phyloP scores from a whole-genome alignment of 2,329 filamentous ascomycete genomes.

The Cryphonectria parasitica region DNA sequence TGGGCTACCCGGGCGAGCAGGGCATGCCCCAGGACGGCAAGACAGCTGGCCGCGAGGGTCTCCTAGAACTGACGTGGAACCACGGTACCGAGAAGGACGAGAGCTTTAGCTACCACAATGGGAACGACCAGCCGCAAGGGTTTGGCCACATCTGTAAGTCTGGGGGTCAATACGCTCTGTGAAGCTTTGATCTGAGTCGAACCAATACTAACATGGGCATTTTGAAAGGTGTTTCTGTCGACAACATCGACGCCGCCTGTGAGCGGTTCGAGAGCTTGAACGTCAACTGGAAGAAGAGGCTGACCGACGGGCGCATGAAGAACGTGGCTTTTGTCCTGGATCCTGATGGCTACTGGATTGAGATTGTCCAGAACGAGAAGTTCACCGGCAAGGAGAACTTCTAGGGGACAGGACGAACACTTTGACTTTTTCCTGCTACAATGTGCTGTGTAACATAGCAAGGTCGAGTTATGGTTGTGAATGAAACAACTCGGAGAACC shows the following conservation, averaged over 20 bases:
- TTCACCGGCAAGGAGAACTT: constrained; percentile 60
- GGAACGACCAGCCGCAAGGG: constrained; percentile 88
- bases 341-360: constrained; percentile 85
- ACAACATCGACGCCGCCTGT: constrained; percentile 87
- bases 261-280: constrained; percentile 79
- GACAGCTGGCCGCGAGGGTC: constrained; percentile 73
- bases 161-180: no score
- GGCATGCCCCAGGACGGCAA: constrained; percentile 57
- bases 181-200: not conserved
- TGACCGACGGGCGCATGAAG: constrained; percentile 92
- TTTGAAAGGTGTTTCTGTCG: constrained; percentile 71
- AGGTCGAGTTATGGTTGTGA: not conserved
- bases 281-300: constrained; percentile 91
- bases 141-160: constrained; percentile 88
- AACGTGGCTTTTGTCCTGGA: constrained; percentile 91
- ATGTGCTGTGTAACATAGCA: not conserved
- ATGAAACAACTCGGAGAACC: not conserved
- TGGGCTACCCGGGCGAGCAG: constrained; percentile 72
- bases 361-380: constrained; percentile 78
- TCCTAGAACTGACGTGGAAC: constrained; percentile 90
- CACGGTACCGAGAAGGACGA: constrained; percentile 84
- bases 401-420: constrained; percentile 38
- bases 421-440: not conserved
- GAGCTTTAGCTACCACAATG: constrained; percentile 85
- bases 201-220: not conserved